phyloP scores from a whole-genome alignment of 2,329 filamentous ascomycete genomes.

The Didymella sp. region DNA sequence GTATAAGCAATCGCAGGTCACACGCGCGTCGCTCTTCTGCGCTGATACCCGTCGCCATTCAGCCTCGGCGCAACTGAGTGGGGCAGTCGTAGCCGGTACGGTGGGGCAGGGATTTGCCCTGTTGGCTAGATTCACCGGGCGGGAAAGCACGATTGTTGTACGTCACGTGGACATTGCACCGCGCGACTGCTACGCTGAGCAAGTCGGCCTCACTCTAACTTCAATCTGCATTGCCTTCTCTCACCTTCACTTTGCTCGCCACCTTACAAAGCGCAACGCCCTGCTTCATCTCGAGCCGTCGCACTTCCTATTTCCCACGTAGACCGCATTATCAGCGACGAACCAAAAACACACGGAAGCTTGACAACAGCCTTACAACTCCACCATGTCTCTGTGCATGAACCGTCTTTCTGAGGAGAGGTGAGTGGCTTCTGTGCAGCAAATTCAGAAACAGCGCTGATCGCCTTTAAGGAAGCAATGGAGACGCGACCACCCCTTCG shows the following conservation, averaged over 20 bases:
- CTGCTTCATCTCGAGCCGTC: background rate
- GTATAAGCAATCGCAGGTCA: constrained; percentile 14
- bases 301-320: background rate
- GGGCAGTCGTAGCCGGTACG: constrained; percentile 8
- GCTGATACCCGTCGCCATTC: constrained; percentile 14
- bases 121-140: constrained; percentile 14
- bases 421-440: constrained; percentile 23
- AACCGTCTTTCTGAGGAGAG: constrained; percentile 65
- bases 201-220: constrained; percentile 25
- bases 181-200: constrained; percentile 6
- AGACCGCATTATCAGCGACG: background rate
- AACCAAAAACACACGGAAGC: background rate
- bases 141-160: constrained; percentile 19
- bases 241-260: constrained; percentile 26
- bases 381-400: constrained; percentile 80
- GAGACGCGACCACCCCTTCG: constrained; percentile 95
- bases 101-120: constrained; percentile 12
- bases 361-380: constrained; percentile 4
- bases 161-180: constrained; percentile 27
- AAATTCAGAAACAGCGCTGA: constrained; percentile 24
- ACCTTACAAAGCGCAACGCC: constrained; percentile 14
- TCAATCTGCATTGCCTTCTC: constrained; percentile 8
- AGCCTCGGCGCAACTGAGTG: constrained; percentile 35
- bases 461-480: constrained; percentile 82
- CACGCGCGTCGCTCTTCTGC: constrained; percentile 9